Conservation (phyloP, 768 basidiomycete species). For the Mycena latifolia region DNA sequence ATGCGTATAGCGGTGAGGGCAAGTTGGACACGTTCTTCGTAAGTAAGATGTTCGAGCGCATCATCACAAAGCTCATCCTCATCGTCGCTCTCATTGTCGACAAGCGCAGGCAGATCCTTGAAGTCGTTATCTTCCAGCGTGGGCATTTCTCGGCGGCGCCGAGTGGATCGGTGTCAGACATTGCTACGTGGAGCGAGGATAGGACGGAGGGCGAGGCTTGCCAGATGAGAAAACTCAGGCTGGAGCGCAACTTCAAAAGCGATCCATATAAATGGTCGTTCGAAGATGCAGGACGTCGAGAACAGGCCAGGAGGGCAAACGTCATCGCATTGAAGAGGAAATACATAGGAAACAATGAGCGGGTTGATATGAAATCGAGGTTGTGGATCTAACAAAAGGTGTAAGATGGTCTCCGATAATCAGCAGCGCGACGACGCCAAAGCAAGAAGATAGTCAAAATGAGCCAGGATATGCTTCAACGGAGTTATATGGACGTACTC, state of each 20-base stretch:
- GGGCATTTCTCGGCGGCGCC: too few species aligned
- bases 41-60: too few species aligned
- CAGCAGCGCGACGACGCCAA: not conserved
- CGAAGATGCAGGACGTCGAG: not conserved
- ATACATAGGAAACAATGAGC: not conserved
- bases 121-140: not conserved
- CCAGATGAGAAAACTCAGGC: not conserved
- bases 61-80: not conserved
- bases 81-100: too few species aligned
- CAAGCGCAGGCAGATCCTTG: not conserved
- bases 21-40: not conserved
- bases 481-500: slow-evolving; percentile 4
- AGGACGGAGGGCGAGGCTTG: too few species aligned
- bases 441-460: not conserved
- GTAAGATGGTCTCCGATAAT: not conserved
- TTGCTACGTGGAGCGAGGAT: too few species aligned
- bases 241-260: not conserved
- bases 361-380: not conserved
- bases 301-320: not conserved
- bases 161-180: too few species aligned
- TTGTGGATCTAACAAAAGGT: not conserved
- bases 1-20: not conserved
- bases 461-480: not conserved
- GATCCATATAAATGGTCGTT: not conserved
- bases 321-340: too few species aligned